Conservation (phyloP, 73 alveolate species). For the Stentor coeruleus region DNA sequence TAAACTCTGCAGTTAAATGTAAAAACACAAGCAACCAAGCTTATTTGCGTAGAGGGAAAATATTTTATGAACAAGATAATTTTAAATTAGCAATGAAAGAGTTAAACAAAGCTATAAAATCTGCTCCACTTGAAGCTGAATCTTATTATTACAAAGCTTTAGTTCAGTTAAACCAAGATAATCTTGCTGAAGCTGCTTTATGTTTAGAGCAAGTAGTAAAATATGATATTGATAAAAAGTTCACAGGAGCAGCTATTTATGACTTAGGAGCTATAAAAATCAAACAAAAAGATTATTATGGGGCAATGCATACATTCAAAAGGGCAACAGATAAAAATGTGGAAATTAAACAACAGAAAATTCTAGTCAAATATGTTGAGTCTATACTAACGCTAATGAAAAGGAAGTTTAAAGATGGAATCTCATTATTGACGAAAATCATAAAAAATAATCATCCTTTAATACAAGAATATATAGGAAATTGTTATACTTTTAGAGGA, state of each 20-base stretch:
- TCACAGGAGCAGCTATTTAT: conserved; percentile 42
- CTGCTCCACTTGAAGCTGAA: conserved; percentile 37
- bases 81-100: conserved; percentile 48
- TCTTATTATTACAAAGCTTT: conserved; percentile 50
- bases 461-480: conserved; percentile 42
- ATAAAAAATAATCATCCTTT: conserved; percentile 12
- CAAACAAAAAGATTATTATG: conserved; percentile 45
- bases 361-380: conserved; percentile 41
- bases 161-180: conserved; percentile 26
- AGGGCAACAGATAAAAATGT: conserved; percentile 41
- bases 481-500: conserved; percentile 48
- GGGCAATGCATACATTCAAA: conserved; percentile 45
- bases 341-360: conserved; percentile 36
- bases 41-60: conserved; percentile 29
- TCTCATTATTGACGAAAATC: conserved; percentile 29
- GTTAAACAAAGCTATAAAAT: conserved; percentile 35
- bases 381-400: conserved; percentile 49
- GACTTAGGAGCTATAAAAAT: conserved; percentile 47
- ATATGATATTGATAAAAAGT: conserved; percentile 25
- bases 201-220: conserved; percentile 48
- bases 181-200: conserved; percentile 35
- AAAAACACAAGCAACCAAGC: conserved; percentile 30
- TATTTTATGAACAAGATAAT: conserved; percentile 32
- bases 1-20: conserved; percentile 33
- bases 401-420: conserved; percentile 44